These are phyloP conservation scores for Scheffersomyces titani DNA, from an alignment of 1,139 yeast species.

Conservation along the genomic window DNA sequence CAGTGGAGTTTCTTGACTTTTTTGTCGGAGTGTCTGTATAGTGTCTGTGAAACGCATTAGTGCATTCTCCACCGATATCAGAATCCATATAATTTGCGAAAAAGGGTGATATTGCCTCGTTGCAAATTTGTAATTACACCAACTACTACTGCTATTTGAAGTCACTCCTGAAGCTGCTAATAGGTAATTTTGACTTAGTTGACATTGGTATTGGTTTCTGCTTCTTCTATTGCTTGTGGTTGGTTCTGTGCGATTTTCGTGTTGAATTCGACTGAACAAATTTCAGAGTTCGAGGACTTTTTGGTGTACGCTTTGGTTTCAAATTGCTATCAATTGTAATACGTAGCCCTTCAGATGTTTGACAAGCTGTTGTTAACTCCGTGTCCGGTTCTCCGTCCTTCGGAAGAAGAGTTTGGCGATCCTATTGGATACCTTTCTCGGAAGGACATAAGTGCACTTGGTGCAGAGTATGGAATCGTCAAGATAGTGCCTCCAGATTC, in stretches of 20 bases:
- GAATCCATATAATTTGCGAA: neutral
- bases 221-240: neutral
- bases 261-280: neutral
- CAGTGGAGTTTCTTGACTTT: neutral
- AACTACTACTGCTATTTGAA: neutral
- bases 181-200: neutral
- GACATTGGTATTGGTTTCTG: neutral
- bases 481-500: slow-evolving; percentile 63
- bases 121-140: neutral
- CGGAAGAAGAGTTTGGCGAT: slow-evolving; percentile 53
- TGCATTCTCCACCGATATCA: neutral
- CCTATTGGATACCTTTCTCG: slow-evolving; percentile 65
- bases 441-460: slow-evolving; percentile 49
- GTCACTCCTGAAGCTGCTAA: neutral
- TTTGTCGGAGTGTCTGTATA: neutral
- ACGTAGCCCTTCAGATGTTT: slow-evolving; percentile 12
- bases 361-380: slow-evolving; percentile 31
- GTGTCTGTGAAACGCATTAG: neutral
- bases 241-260: neutral
- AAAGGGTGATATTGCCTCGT: neutral
- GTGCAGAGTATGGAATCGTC: slow-evolving; percentile 61
- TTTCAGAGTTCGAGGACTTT: neutral
- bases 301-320: neutral
- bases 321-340: neutral
- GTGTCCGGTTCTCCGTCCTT: slow-evolving; percentile 62